Evolutionary conservation across 139 green algal species (phyloP).

Genomic region (Bryopsis sp.): DNA sequence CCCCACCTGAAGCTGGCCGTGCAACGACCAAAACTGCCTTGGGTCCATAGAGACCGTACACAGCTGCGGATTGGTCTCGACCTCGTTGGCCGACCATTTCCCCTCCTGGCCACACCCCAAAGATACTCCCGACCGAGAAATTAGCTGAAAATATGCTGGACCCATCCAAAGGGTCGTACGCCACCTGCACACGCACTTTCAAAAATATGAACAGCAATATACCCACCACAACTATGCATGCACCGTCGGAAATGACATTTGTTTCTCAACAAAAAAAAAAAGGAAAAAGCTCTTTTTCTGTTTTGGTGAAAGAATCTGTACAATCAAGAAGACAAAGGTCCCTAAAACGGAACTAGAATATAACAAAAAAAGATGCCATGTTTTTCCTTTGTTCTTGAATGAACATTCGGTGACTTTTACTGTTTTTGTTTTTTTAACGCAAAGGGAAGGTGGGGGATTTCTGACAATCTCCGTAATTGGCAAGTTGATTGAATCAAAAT

Average conservation of each 20-base stretch:
- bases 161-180: conserved; percentile 79
- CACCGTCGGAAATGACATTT: not conserved
- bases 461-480: not conserved
- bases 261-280: not conserved
- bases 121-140: conserved; percentile 75
- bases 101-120: conserved; percentile 62
- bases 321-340: no score
- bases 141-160: conserved; percentile 62
- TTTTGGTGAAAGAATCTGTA: no score
- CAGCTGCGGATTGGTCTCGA: conserved; percentile 52
- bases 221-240: not conserved
- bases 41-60: conserved; percentile 71
- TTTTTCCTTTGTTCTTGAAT: no score
- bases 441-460: no score
- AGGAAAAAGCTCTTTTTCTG: not conserved
- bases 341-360: no score
- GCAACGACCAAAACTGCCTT: conserved; percentile 67
- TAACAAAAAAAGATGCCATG: no score
- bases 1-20: conserved; percentile 22
- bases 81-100: conserved; percentile 43
- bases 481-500: not conserved
- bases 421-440: no score
- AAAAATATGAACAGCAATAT: not conserved
- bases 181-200: conserved; percentile 34
- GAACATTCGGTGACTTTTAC: no score